These are phyloP conservation scores for Cymbopogon flexuosus DNA, from an alignment of 202 grass and related monocot species.

Conservation along the genomic window DNA sequence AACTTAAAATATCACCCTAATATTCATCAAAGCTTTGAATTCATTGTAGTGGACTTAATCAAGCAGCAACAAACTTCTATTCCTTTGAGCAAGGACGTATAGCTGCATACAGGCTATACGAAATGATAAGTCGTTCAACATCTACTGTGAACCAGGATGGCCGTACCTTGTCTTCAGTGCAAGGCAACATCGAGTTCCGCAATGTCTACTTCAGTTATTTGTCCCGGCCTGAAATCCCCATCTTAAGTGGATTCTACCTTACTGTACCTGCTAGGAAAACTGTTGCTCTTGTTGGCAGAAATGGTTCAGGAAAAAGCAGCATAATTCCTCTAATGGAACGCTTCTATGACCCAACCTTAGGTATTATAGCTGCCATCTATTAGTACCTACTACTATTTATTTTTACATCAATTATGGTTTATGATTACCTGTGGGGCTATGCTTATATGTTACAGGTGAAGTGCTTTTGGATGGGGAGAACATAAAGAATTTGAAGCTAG, in stretches of 20 bases:
- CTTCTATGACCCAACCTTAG: slow-evolving; percentile 98
- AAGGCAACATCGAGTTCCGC: slow-evolving; percentile 96
- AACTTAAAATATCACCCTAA: slow-evolving; percentile 12
- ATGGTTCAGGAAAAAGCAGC: slow-evolving; percentile 99
- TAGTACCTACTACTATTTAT: slow-evolving; percentile 26
- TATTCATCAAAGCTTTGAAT: slow-evolving; percentile 20
- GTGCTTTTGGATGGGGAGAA: slow-evolving; percentile 98
- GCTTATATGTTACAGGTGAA: slow-evolving; percentile 65
- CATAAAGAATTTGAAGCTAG: slow-evolving; percentile 83
- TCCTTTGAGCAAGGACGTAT: slow-evolving; percentile 99
- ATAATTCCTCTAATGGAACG: slow-evolving; percentile 99
- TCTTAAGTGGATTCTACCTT: slow-evolving; percentile 91
- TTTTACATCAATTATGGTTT: slow-evolving; percentile 1
- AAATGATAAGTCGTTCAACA: slow-evolving; percentile 94
- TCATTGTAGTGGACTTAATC: slow-evolving; percentile 81
- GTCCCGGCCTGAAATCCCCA: slow-evolving; percentile 94
- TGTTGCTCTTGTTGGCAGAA: slow-evolving; percentile 90
- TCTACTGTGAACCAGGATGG: slow-evolving; percentile 78
- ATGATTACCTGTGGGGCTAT: slow-evolving; percentile 3
- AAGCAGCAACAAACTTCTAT: slow-evolving; percentile 96
- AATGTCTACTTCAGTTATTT: slow-evolving; percentile 99
- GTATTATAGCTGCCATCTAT: slow-evolving; percentile 36
- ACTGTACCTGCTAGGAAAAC: slow-evolving; percentile 88
- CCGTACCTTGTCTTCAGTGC: slow-evolving; percentile 57
- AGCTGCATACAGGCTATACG: slow-evolving; percentile 88